These are phyloP conservation scores for Vickermania ingenoplastis DNA, from an alignment of 208 protist species.

Conservation along the genomic window DNA sequence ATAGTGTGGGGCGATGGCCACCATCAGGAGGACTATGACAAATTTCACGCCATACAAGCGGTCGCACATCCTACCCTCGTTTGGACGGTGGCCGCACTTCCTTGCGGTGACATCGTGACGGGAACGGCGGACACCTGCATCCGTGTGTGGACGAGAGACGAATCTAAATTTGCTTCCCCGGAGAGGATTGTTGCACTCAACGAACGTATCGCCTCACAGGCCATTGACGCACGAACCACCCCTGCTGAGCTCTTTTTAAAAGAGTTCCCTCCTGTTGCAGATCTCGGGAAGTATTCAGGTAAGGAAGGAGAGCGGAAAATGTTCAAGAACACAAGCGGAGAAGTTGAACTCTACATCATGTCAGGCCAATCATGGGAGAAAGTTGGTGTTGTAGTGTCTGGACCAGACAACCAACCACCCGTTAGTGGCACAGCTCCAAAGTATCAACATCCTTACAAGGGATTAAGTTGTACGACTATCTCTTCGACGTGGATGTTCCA, in stretches of 20 bases:
- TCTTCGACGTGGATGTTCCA: conserved; percentile 94
- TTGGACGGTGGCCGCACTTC: conserved; percentile 69
- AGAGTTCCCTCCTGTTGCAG: conserved; percentile 28
- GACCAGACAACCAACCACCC: conserved; percentile 25
- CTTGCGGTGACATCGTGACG: conserved; percentile 59
- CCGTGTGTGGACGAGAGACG: conserved; percentile 80
- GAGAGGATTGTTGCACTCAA: conserved; percentile 57
- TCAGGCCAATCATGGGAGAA: conserved; percentile 70
- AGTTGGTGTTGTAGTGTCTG: conserved; percentile 88
- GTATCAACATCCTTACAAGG: conserved; percentile 73
- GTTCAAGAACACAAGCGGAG: conserved; percentile 40
- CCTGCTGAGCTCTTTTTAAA: conserved; percentile 23
- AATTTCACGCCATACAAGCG: conserved; percentile 42
- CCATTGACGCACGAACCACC: conserved; percentile 42
- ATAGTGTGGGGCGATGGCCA: conserved; percentile 46
- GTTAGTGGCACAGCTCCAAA: conserved; percentile 18
- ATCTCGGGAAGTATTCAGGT: conserved; percentile 23
- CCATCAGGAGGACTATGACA: neutral
- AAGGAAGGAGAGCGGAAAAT: conserved; percentile 45
- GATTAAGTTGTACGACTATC: conserved; percentile 90
- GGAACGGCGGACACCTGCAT: conserved; percentile 80
- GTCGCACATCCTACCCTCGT: conserved; percentile 83
- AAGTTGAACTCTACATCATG: conserved; percentile 78
- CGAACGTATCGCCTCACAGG: conserved; percentile 35
- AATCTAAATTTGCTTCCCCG: conserved; percentile 33